Conservation (phyloP, 352 stramenopile genomes). For the Pilasporangium apinafurcum region DNA sequence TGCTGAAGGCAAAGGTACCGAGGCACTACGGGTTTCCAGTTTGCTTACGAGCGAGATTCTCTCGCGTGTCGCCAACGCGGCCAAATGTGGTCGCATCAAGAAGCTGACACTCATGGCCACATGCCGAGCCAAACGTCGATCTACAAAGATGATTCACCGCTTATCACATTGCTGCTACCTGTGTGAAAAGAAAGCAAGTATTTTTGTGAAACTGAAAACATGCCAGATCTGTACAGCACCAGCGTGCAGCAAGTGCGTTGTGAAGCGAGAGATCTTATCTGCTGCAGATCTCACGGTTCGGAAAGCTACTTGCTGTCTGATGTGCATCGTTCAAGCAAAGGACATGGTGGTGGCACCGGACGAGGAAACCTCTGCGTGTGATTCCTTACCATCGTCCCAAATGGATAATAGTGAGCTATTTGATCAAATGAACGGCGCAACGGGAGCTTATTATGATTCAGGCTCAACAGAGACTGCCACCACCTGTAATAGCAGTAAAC, state of each 20-base stretch:
- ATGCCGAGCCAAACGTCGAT: slow-evolving; percentile 1
- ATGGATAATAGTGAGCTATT: no score
- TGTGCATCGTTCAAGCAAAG: slow-evolving; percentile 18
- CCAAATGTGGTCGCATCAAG: slow-evolving; percentile 36
- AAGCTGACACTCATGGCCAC: slow-evolving; percentile 37
- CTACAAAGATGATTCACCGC: slow-evolving; percentile 1
- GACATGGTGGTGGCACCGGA: slow-evolving; percentile 5
- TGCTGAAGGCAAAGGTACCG: slow-evolving; percentile 21
- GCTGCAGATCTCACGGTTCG: slow-evolving; percentile 2
- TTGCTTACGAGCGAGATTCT: slow-evolving; percentile 23
- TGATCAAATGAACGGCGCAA: no score
- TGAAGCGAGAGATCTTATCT: slow-evolving; percentile 19
- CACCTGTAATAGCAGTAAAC: no score
- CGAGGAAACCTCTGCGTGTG: slow-evolving; percentile 3
- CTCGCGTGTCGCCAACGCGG: slow-evolving; percentile 18
- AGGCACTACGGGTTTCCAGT: slow-evolving; percentile 10
- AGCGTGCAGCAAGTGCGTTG: slow-evolving; percentile 14
- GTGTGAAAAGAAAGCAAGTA: slow-evolving; percentile 6
- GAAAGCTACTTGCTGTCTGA: slow-evolving; percentile 19
- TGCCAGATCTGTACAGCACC: slow-evolving; percentile 12
- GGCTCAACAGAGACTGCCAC: no score
- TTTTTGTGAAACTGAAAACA: slow-evolving; percentile 6
- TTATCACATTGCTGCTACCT: no score
- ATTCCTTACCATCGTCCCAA: no score
- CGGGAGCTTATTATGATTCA: no score